phyloP scores from a whole-genome alignment of 208 protist species.

The Pavlovales sp. region DNA sequence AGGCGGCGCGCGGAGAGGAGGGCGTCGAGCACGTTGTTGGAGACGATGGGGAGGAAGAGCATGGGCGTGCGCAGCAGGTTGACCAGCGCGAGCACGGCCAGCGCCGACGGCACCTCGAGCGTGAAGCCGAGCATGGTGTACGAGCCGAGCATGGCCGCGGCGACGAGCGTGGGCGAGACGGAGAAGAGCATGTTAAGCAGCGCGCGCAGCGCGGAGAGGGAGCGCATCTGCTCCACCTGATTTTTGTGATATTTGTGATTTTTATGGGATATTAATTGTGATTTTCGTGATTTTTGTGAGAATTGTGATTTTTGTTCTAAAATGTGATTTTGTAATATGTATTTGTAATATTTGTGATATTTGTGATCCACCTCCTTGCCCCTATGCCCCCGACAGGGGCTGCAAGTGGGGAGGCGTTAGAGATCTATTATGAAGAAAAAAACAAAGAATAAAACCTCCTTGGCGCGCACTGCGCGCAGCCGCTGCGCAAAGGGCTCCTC shows the following conservation, averaged over 20 bases:
- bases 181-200: neutral
- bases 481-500: slow-evolving; percentile 34
- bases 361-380: no score
- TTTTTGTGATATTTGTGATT: no score
- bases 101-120: neutral
- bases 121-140: neutral
- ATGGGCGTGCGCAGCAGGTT: slow-evolving; percentile 44
- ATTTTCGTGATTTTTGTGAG: no score
- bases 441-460: no score
- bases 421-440: no score
- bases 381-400: no score
- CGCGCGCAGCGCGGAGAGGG: slow-evolving; percentile 5
- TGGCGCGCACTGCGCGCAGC: slow-evolving; percentile 10
- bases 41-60: slow-evolving; percentile 31
- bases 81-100: slow-evolving; percentile 18
- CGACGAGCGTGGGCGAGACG: slow-evolving; percentile 23
- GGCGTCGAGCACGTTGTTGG: neutral
- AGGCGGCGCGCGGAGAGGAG: neutral
- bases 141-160: slow-evolving; percentile 11
- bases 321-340: no score
- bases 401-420: no score
- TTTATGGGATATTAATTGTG: no score
- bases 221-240: neutral
- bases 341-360: no score
- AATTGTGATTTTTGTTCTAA: no score